phyloP scores from a whole-genome alignment of 805 yeast species.

The Komagataella populi region DNA sequence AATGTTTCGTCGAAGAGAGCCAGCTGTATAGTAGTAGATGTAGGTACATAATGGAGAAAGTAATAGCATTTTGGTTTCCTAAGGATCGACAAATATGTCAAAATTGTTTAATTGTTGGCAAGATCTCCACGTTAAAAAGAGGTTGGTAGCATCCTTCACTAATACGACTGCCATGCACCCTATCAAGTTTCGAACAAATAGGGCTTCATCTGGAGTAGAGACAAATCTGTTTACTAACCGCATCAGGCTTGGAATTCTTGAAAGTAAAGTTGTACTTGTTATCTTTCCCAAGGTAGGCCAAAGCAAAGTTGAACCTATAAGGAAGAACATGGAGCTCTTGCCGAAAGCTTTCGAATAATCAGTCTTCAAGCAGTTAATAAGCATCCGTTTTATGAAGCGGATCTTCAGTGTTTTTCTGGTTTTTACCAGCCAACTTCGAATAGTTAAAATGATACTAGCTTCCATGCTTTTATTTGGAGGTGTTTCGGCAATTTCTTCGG shows the following conservation, averaged over 20 bases:
- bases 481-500: conserved; percentile 5
- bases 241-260: conserved; percentile 11
- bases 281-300: conserved; percentile 21
- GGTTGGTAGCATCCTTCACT: conserved; percentile 17
- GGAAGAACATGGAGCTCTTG: conserved; percentile 6
- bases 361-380: conserved; percentile 10
- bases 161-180: conserved; percentile 18
- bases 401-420: not conserved
- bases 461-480: not conserved
- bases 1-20: not conserved
- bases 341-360: conserved; percentile 17
- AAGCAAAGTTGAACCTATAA: conserved; percentile 12
- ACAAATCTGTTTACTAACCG: conserved; percentile 8
- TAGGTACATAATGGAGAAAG: not conserved
- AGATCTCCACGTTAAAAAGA: conserved; percentile 18
- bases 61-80: not conserved
- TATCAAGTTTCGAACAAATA: conserved; percentile 18
- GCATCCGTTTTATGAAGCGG: conserved; percentile 12
- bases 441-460: not conserved
- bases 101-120: conserved; percentile 13
- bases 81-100: not conserved
- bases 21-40: not conserved
- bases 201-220: conserved; percentile 23
- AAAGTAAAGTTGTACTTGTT: conserved; percentile 10
- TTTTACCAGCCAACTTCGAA: not conserved